A percentile compares a stretch with the other conserved stretches of the same genome.
These are phyloP conservation scores for Neonectria ditissima DNA, from an alignment of 2,329 filamentous ascomycete species.

Conservation along the genomic window DNA sequence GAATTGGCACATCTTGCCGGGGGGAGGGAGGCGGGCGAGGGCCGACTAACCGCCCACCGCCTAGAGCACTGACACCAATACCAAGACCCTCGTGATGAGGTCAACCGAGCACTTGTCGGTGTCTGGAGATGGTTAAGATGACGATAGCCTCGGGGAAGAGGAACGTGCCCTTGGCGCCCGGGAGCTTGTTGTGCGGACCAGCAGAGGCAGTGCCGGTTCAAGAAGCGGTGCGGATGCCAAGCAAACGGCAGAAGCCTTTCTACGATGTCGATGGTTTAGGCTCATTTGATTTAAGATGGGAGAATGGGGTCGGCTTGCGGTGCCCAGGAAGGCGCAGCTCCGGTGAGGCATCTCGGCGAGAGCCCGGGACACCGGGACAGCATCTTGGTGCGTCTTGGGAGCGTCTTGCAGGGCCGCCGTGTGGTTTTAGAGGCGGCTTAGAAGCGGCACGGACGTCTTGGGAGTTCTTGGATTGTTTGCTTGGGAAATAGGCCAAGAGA, in stretches of 20 bases:
- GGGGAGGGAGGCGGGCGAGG: not conserved
- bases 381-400: constrained; percentile 4
- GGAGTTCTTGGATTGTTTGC: not conserved
- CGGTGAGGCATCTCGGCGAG: constrained; percentile 5
- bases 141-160: constrained; percentile 4
- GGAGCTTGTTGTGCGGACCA: constrained; percentile 4
- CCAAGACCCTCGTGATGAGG: constrained; percentile 4
- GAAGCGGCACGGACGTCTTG: constrained; percentile 6
- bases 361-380: not conserved
- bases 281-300: not conserved
- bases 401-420: not conserved
- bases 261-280: not conserved
- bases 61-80: not conserved
- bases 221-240: not conserved
- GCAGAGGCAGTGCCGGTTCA: not conserved
- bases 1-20: not conserved
- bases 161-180: constrained; percentile 5
- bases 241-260: not conserved
- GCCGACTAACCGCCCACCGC: not conserved
- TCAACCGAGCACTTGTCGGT: not conserved
- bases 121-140: constrained; percentile 2
- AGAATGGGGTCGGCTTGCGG: not conserved
- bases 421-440: not conserved
- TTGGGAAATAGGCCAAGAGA: not conserved
- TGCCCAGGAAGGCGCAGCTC: constrained; percentile 9